phyloP scores from a whole-genome alignment of 2,329 filamentous ascomycete species.

The Ceratocystis eucalypticola region DNA sequence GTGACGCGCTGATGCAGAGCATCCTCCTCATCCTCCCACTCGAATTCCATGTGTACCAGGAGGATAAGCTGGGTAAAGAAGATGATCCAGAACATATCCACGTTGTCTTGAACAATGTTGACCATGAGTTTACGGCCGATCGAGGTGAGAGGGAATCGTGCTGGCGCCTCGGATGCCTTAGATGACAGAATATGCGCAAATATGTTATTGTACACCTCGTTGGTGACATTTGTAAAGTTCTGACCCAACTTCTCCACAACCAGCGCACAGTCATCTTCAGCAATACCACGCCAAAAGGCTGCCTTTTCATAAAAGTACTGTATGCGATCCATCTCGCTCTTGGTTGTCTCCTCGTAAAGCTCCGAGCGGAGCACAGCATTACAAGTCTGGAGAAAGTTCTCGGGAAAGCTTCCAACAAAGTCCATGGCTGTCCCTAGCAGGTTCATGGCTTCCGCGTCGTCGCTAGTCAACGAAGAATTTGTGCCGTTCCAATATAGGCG shows the following conservation, averaged over 20 bases:
- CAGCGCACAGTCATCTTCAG: slow-evolving; percentile 63
- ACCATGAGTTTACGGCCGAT: slow-evolving; percentile 66
- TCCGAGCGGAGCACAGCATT: slow-evolving; percentile 55
- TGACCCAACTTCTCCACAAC: slow-evolving; percentile 57
- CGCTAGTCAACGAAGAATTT: slow-evolving; percentile 32
- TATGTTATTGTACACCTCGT: slow-evolving; percentile 41
- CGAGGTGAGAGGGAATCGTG: slow-evolving; percentile 47
- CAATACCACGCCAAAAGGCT: slow-evolving; percentile 64
- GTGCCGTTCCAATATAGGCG: slow-evolving; percentile 42
- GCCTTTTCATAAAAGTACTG: slow-evolving; percentile 65
- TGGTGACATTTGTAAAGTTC: slow-evolving; percentile 45
- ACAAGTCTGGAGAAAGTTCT: slow-evolving; percentile 55
- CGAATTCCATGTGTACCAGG: slow-evolving; percentile 73
- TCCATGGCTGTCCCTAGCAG: slow-evolving; percentile 56
- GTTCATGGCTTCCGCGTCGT: slow-evolving; percentile 41
- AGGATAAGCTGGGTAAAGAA: slow-evolving; percentile 74
- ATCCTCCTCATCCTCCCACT: slow-evolving; percentile 60
- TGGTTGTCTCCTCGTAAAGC: slow-evolving; percentile 58
- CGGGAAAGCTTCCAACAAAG: slow-evolving; percentile 58
- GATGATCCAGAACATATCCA: slow-evolving; percentile 57
- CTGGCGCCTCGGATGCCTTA: slow-evolving; percentile 27
- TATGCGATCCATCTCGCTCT: slow-evolving; percentile 59
- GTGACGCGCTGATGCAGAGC: slow-evolving; percentile 46
- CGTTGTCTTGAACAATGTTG: slow-evolving; percentile 63
- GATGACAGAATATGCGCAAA: slow-evolving; percentile 27